Conservation (phyloP, 371 early-diverging fungal genomes). For the Conidiobolus incongruus region DNA sequence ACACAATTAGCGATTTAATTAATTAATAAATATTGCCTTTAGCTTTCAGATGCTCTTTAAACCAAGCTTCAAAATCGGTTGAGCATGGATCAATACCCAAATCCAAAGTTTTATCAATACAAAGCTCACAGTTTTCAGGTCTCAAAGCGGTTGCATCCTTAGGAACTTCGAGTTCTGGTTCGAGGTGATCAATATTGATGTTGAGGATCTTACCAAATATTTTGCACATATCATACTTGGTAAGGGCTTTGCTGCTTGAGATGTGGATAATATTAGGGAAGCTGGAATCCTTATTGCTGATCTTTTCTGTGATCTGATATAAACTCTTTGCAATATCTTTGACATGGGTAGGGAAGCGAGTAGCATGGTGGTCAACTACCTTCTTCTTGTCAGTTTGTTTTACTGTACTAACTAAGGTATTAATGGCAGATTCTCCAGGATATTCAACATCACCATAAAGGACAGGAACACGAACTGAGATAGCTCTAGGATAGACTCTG, state of each 20-base stretch:
- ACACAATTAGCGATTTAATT: no score
- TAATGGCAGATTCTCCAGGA: conserved; percentile 54
- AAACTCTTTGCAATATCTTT: conserved; percentile 3
- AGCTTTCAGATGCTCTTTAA: no score
- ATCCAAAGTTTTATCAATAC: no score
- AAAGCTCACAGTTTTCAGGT: no score
- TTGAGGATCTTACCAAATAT: background rate
- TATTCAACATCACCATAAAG: conserved; percentile 45
- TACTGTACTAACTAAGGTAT: conserved; percentile 36
- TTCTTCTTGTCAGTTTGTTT: conserved; percentile 9
- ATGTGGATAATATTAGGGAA: conserved; percentile 46
- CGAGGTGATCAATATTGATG: background rate
- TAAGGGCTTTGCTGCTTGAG: conserved; percentile 28
- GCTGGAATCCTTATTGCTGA: conserved; percentile 12
- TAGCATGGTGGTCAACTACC: conserved; percentile 40
- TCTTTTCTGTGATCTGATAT: background rate
- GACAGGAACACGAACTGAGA: conserved; percentile 57
- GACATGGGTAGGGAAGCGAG: conserved; percentile 62
- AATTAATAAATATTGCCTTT: no score
- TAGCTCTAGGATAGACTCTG: conserved; percentile 23
- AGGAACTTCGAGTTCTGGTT: background rate
- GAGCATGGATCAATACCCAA: no score
- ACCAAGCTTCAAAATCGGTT: no score
- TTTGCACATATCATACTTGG: conserved; percentile 54
- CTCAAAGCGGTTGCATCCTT: no score